Percentiles rank a stretch among this genome's conserved stretches.
Conservation (phyloP, 305 asterid genomes). For the Fraxinus angustifolia region DNA sequence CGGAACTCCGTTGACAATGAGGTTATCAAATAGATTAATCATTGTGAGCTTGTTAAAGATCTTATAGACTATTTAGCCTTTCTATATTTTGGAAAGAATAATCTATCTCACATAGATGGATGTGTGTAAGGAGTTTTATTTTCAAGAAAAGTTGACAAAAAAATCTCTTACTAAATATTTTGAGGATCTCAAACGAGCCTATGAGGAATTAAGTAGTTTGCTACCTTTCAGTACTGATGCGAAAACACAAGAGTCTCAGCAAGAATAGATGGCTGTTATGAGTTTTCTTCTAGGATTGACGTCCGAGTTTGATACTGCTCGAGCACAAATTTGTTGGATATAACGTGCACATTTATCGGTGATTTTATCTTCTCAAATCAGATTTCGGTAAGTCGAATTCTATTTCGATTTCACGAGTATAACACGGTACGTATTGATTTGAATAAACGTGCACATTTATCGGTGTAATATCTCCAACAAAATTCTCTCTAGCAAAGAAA, state of each 20-base stretch:
- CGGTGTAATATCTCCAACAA: no score
- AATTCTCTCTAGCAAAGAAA: not conserved
- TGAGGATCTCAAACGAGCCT: not conserved
- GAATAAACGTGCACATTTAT: no score
- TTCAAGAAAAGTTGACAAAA: not conserved
- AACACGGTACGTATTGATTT: no score
- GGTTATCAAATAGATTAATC: constrained; percentile 1
- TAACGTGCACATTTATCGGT: no score
- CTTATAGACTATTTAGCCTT: constrained; percentile 20
- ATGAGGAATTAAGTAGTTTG: not conserved
- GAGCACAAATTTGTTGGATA: no score
- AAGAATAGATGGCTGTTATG: constrained; percentile 3
- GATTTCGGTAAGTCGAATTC: no score
- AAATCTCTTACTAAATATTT: not conserved
- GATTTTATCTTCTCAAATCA: no score
- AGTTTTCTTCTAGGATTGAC: constrained; percentile 14
- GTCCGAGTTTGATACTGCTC: constrained; percentile 5
- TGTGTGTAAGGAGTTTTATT: constrained; percentile 7
- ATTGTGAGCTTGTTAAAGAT: constrained; percentile 15
- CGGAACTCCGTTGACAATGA: constrained; percentile 11
- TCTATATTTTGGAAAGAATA: constrained; percentile 9
- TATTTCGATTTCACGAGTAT: no score
- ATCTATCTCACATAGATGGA: not conserved
- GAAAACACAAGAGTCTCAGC: not conserved
- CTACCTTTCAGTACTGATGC: not conserved